These are phyloP conservation scores for Colletotrichum karsti DNA, from an alignment of 2,329 filamentous ascomycete genomes.

Conservation along the genomic window DNA sequence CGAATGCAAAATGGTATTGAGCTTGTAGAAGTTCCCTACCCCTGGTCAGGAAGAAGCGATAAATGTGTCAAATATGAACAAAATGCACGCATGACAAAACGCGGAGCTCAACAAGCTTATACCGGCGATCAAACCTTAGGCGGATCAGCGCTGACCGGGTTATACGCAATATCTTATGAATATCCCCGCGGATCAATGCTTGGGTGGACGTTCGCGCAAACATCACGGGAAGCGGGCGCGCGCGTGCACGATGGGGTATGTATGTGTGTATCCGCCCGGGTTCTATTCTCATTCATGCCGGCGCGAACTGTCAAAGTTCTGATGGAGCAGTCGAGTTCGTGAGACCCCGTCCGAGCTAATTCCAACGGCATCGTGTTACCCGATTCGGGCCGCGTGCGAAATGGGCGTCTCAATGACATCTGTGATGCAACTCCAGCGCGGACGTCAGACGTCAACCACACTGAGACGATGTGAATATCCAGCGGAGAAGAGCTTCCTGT, in stretches of 20 bases:
- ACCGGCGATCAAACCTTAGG: constrained; percentile 4
- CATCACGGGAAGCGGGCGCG: not conserved
- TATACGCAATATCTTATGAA: constrained; percentile 2
- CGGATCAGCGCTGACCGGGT: not conserved
- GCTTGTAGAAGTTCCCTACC: not conserved
- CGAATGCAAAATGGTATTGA: no score
- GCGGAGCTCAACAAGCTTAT: constrained; percentile 4
- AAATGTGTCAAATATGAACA: constrained; percentile 8
- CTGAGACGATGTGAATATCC: no score
- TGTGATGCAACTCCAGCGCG: no score
- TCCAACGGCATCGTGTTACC: no score
- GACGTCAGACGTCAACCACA: no score
- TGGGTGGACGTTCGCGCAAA: not conserved
- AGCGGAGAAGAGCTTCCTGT: not conserved
- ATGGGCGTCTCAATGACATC: no score
- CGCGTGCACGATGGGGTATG: no score
- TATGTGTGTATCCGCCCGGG: not conserved
- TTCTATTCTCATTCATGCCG: not conserved
- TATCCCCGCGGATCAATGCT: constrained; percentile 1
- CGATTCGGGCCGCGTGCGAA: no score
- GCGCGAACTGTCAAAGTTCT: no score
- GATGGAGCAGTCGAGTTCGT: no score
- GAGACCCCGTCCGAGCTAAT: no score
- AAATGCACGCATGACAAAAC: not conserved
- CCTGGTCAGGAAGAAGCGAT: not conserved